Base-by-base conservation (phyloP, 163 green algal genomes). In the Scenedesmus sp. region DNA sequence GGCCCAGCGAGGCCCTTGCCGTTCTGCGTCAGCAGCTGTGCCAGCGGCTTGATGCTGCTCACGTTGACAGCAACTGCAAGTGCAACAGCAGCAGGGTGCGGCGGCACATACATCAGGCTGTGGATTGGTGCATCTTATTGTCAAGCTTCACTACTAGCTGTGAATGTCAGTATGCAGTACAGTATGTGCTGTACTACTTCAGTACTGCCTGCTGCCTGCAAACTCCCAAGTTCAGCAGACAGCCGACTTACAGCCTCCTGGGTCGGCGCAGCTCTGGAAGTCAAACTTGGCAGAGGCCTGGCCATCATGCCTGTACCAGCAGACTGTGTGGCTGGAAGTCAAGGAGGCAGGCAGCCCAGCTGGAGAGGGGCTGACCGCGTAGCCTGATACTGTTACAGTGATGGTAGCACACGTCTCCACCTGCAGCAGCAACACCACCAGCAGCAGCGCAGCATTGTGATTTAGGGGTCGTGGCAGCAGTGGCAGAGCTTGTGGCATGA, bases 31-130 rank as follows among this genome's bases (percentile, higher is more conserved):
- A 79, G 70, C 70, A 79, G 70, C 70, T 79, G 70, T 23, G 70
- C 70, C 70, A 79, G 70, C 70, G 70, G 70, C 70, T 79, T 79
- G 70, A 79, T 79, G 70, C 46, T 79, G 70, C 23, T 79, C 70
- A 79, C 70, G 18, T 79, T 79, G 23, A 79, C 70, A 52, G 23
- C 70, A 79, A 79, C 70, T 79, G 70, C 70, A 79, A 18, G 34
- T 46, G 34, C 34, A 46, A 46, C 34, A 46, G 34, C 34, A 46
- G 34, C 34, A 46, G 34, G 34, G 34, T 46, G 34, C 34, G 34
- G 34, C 34, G 34, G 34, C 34, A 46, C 34, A 46, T 46, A 46
- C 34, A 46, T 46, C 34, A 46, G 34, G 34, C 34, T 46, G 34
- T 46, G 34, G 34, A 46, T 46, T 46, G 34, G 34, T 46, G 34